Evolutionary conservation across 2,329 filamentous ascomycete species (phyloP).

Genomic region (Fusarium coicis): DNA sequence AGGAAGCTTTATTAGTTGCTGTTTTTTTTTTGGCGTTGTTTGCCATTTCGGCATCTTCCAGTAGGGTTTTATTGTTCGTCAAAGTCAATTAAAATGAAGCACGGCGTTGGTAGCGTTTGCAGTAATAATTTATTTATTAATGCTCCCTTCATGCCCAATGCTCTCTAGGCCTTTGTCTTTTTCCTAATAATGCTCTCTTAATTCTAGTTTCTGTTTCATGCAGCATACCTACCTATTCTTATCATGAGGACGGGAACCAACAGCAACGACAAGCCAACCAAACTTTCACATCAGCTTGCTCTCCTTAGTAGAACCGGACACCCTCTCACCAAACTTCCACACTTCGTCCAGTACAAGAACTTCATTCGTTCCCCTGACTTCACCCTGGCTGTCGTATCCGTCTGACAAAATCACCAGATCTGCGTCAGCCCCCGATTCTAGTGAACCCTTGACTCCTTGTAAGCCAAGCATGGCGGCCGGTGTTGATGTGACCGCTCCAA

Average conservation of each 20-base stretch:
- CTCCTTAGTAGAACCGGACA: conserved; percentile 48
- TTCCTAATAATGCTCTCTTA: conserved; percentile 6
- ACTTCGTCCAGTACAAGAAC: conserved; percentile 77
- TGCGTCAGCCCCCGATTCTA: conserved; percentile 72
- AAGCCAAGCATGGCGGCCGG: conserved; percentile 82
- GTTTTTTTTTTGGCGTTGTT: conserved; percentile 3
- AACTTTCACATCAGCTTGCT: conserved; percentile 28
- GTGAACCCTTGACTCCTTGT: conserved; percentile 71
- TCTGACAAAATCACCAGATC: conserved; percentile 76
- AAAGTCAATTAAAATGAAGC: background rate
- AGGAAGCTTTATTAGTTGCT: background rate
- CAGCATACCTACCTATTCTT: conserved; percentile 22
- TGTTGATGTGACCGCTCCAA: conserved; percentile 79
- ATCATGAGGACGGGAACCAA: background rate
- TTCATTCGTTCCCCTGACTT: conserved; percentile 53
- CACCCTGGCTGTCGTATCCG: conserved; percentile 44
- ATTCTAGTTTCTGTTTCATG: conserved; percentile 11
- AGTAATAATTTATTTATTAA: conserved; percentile 6
- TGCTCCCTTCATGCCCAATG: background rate
- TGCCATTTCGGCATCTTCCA: conserved; percentile 10
- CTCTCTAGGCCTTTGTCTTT: background rate
- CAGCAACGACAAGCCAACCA: conserved; percentile 1
- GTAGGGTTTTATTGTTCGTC: background rate
- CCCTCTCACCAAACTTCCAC: conserved; percentile 78
- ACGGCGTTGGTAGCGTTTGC: background rate